Evolutionary conservation across 768 basidiomycete species (phyloP).

Genomic region (Tephrocybe sp.): DNA sequence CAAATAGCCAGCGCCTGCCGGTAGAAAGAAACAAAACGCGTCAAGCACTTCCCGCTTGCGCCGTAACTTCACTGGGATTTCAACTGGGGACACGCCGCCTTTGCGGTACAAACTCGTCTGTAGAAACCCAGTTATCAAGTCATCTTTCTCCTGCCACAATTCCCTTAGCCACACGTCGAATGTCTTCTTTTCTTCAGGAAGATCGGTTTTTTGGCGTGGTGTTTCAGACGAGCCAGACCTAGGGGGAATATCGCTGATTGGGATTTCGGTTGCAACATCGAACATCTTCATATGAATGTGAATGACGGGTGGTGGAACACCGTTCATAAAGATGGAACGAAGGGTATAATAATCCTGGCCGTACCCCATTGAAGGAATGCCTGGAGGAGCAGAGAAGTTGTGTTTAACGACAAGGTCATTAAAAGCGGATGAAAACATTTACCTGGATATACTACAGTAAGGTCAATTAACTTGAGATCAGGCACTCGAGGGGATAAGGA

Average conservation of each 20-base stretch:
- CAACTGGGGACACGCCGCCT: slow-evolving; percentile 27
- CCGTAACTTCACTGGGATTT: slow-evolving; percentile 61
- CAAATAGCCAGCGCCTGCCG: slow-evolving; percentile 47
- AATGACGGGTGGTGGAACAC: slow-evolving; percentile 78
- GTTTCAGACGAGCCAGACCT: slow-evolving; percentile 20
- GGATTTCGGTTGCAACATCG: slow-evolving; percentile 61
- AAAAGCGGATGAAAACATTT: slow-evolving; percentile 3
- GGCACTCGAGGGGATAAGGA: slow-evolving; percentile 78
- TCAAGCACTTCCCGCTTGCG: slow-evolving; percentile 53
- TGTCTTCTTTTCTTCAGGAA: slow-evolving; percentile 54
- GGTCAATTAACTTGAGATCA: slow-evolving; percentile 78
- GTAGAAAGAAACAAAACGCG: slow-evolving; percentile 72
- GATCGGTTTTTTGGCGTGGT: slow-evolving; percentile 40
- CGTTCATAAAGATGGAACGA: slow-evolving; percentile 80
- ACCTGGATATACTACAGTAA: slow-evolving; percentile 93
- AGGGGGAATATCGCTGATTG: slow-evolving; percentile 59
- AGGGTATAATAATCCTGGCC: slow-evolving; percentile 90
- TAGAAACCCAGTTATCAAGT: slow-evolving; percentile 65
- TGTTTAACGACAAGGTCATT: not conserved
- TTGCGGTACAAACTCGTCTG: slow-evolving; percentile 45
- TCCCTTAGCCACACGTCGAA: slow-evolving; percentile 86
- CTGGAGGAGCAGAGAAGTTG: slow-evolving; percentile 37
- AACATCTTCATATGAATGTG: slow-evolving; percentile 87
- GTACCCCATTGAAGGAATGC: slow-evolving; percentile 74
- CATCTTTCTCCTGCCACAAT: slow-evolving; percentile 86